Evolutionary conservation across 495 filamentous ascomycete species (phyloP), one percentile per base, ranked within the genome.

Genomic region (Sporormia fimetaria): DNA sequence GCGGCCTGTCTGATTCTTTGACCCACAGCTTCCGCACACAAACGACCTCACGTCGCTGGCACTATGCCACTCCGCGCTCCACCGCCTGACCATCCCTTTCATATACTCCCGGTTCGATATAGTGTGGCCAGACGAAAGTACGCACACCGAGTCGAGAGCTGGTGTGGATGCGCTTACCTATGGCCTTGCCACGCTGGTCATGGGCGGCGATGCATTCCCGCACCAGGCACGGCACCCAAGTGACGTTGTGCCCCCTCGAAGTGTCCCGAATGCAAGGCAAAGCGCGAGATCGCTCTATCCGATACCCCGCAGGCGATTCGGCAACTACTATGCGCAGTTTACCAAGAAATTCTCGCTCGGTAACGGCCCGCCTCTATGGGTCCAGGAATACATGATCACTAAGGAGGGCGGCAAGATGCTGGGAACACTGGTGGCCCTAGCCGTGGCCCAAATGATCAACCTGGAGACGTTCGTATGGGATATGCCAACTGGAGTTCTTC

Each of bases 91-190:
- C 0, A 80, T 87, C 11, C 85, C 86, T 7, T 74, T 80, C 38
- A 92, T 96, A 54, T 96, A 96, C 58, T 81, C 83, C 1, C 76
- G 83, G 18, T 94, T 96, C 57, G 84, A 94, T 57, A 94, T 94
- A 45, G 80, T 90, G 26, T 96, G 87, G 87, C 88, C 87, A 0
- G 84, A 92, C 49, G 73, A 70, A 4, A 64, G 71, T 30, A 63
- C 70, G 15, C 62, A 73, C 2, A 66, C 73, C 3, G 77, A 83
- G 42, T 73, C 81, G 34, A 70, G 78, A 9, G 72, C 75, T 20
- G 84, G 81, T 27, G 84, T 94, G 21, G 87, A 94, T 66, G 87
- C 88, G 26, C 72, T 94, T 14, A 92, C 88, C 0, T 92, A 92
- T 58, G 87, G 87, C 2, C 67, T 96, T 10, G 76, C 85, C 10